Evolutionary conservation across 129 eudicot genomes (phyloP), one percentile per base, ranked within the genome.

Genomic region (Lactuca saligna): DNA sequence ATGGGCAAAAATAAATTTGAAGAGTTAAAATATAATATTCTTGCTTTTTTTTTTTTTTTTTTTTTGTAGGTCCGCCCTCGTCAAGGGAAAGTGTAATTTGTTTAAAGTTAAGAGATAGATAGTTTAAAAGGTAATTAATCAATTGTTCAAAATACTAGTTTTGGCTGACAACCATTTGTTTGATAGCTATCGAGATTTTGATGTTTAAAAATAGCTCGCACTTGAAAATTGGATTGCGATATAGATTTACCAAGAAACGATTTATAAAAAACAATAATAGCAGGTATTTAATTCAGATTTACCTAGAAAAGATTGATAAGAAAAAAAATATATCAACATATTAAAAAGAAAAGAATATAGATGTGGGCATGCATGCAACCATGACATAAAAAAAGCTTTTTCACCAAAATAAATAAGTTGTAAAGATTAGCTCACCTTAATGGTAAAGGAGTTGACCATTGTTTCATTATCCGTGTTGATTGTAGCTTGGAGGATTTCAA

Each of bases 391-490:
- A 16, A 15, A 17, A 33, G 25, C 41, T 3, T 16, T 46, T 61
- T 41, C n/a, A 61, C 20, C 63, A 59, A 61, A 39, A 12, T 38
- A 58, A 20, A 3, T 61, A 76, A 51, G 15, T 3, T 61, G 15
- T 17, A 49, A 31, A 38, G 33, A 57, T 13, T 13, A 25, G 65
- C 67, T 78, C 61, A 94, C 99, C 99, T 94, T 94, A 56, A 94
- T 94, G 44, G 97, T 94, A 84, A 89, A 94, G 35, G 93, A 82
- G 75, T 81, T 81, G 48, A 85, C 79, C 91, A 87, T 72, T 12
- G 58, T 76, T 41, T 87, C 93, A 57, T 87, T 94, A 70, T 80
- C 79, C 29, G 76, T 79, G 74, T 58, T 83, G 65, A 94, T 82
- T 67, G 70, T 82, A 56, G 86, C 89, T 25, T 87, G 83, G 37